Conservation (phyloP, 805 yeast species). For the Starmerella vaccinii region DNA sequence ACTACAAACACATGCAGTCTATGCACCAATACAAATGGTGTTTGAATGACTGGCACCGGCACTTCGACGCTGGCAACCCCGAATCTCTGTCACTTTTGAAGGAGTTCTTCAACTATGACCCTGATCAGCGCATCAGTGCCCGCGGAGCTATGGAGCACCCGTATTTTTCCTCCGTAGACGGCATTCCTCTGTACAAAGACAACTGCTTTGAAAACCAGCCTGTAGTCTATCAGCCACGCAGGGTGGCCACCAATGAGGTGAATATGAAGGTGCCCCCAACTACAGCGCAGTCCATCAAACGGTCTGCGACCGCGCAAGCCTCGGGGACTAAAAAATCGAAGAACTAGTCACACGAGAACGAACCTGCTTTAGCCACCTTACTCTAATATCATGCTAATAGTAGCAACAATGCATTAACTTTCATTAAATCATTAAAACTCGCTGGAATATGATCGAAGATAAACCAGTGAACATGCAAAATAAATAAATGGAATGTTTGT, state of each 20-base stretch:
- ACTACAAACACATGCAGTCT: conserved; percentile 53
- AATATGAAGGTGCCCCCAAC: conserved; percentile 19
- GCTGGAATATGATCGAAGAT: too few species aligned
- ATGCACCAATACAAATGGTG: conserved; percentile 57
- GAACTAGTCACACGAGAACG: background rate
- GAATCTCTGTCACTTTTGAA: conserved; percentile 56
- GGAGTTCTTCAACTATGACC: conserved; percentile 70
- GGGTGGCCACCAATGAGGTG: conserved; percentile 38
- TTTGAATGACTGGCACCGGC: conserved; percentile 74
- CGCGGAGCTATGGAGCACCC: conserved; percentile 62
- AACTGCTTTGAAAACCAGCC: conserved; percentile 73
- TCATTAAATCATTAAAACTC: too few species aligned
- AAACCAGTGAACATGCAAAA: too few species aligned
- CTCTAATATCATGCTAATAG: too few species aligned
- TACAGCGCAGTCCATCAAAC: conserved; percentile 3
- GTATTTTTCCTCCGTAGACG: conserved; percentile 52
- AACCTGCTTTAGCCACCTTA: too few species aligned
- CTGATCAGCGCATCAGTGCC: conserved; percentile 69
- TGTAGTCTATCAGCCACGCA: conserved; percentile 70
- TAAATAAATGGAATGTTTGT: too few species aligned
- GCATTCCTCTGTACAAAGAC: conserved; percentile 37
- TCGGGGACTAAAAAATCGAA: conserved; percentile 6
- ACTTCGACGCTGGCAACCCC: conserved; percentile 65
- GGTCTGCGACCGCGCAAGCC: conserved; percentile 2
- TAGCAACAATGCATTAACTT: too few species aligned